phyloP scores from a whole-genome alignment of 2,329 filamentous ascomycete species.

The Macrophomina tecta region DNA sequence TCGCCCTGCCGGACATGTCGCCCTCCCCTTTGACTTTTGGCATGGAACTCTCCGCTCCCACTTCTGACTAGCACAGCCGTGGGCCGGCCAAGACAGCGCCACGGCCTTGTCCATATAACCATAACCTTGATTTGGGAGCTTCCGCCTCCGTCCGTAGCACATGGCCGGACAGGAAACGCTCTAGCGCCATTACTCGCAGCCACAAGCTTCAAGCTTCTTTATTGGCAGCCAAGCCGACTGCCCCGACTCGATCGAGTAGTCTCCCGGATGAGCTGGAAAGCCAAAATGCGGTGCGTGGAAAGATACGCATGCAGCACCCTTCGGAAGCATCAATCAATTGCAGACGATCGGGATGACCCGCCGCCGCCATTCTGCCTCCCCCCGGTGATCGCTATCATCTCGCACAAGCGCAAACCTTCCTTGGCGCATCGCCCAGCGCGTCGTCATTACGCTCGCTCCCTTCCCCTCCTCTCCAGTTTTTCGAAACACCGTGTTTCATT shows the following conservation, averaged over 20 bases:
- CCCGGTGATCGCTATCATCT: background rate
- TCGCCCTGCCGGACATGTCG: background rate
- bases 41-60: conserved; percentile 2
- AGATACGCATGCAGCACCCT: background rate
- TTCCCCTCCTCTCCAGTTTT: conserved; percentile 2
- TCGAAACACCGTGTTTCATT: conserved; percentile 23
- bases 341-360: background rate
- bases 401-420: background rate
- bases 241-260: conserved; percentile 1
- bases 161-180: background rate
- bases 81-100: conserved; percentile 4
- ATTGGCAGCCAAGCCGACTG: background rate
- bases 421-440: background rate
- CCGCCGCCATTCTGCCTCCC: background rate
- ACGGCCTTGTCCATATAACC: conserved; percentile 21
- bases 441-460: background rate
- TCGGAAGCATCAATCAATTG: conserved; percentile 9
- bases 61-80: conserved; percentile 6
- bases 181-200: conserved; percentile 24
- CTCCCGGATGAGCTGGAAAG: conserved; percentile 12
- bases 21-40: background rate
- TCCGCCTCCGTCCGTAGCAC: conserved; percentile 18
- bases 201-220: background rate
- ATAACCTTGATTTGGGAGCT: conserved; percentile 16
- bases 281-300: background rate